Conservation (phyloP, 2,329 filamentous ascomycete genomes). For the Pseudocercospora crystallina region DNA sequence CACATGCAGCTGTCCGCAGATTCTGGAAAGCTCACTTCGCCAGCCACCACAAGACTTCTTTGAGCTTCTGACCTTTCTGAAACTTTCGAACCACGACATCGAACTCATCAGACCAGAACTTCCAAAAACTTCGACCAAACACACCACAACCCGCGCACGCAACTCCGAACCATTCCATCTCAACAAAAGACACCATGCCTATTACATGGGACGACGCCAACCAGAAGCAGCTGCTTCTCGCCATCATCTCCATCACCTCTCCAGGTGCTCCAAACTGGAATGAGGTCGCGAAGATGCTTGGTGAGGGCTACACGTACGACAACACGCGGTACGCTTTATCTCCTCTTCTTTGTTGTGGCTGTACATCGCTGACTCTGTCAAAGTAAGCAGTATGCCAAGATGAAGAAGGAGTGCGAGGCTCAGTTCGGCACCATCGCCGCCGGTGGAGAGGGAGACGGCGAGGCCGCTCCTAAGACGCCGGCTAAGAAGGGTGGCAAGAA, state of each 20-base stretch:
- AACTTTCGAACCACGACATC: too few species aligned
- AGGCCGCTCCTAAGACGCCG: not conserved
- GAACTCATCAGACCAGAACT: too few species aligned
- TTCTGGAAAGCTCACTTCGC: too few species aligned
- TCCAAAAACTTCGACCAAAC: too few species aligned
- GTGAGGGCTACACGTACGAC: constrained; percentile 6
- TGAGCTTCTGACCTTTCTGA: too few species aligned
- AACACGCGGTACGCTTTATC: constrained; percentile 1
- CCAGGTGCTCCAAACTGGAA: constrained; percentile 18
- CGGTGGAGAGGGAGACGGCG: not conserved
- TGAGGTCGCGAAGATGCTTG: constrained; percentile 2
- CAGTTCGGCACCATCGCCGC: not conserved
- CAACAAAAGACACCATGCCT: constrained; percentile 7
- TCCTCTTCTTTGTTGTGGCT: not conserved
- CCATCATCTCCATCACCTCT: constrained; percentile 4
- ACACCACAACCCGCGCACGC: not conserved
- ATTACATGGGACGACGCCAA: constrained; percentile 9
- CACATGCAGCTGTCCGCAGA: too few species aligned
- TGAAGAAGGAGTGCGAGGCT: constrained; percentile 1
- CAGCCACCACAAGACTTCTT: too few species aligned
- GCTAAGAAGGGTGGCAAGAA: not conserved
- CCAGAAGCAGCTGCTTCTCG: constrained; percentile 10
- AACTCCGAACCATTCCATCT: not conserved
- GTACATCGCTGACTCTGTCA: not conserved
- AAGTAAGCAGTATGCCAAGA: constrained; percentile 6